phyloP scores from a whole-genome alignment of 2,329 filamentous ascomycete species.

The Colletotrichum simmondsii region DNA sequence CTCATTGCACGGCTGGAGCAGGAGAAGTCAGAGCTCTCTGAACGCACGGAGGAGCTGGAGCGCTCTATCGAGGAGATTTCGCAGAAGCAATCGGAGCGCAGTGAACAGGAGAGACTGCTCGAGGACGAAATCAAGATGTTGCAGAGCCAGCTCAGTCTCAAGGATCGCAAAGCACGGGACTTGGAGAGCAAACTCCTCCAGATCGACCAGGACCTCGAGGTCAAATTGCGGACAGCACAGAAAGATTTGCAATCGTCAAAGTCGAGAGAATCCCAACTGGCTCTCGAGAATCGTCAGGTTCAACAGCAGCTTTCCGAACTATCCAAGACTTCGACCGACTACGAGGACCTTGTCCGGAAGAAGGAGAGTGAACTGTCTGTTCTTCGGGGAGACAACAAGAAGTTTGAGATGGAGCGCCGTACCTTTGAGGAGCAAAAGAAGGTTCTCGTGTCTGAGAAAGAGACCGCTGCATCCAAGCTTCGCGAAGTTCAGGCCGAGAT shows the following conservation, averaged over 20 bases:
- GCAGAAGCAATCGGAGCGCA: slow-evolving; percentile 76
- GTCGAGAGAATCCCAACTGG: slow-evolving; percentile 79
- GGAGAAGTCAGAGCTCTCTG: slow-evolving; percentile 82
- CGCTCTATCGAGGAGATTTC: slow-evolving; percentile 77
- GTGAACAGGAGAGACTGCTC: slow-evolving; percentile 79
- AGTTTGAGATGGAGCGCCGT: slow-evolving; percentile 82
- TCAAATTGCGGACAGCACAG: slow-evolving; percentile 81
- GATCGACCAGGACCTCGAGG: slow-evolving; percentile 87
- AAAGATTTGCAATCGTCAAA: slow-evolving; percentile 84
- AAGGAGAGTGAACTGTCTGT: slow-evolving; percentile 95
- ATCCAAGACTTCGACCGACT: slow-evolving; percentile 91
- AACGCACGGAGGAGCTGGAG: slow-evolving; percentile 77
- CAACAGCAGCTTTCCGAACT: slow-evolving; percentile 88
- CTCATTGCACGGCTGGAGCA: slow-evolving; percentile 88
- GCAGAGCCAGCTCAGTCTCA: slow-evolving; percentile 87
- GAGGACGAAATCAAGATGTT: slow-evolving; percentile 90
- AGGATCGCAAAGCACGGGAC: slow-evolving; percentile 90
- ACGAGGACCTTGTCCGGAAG: slow-evolving; percentile 90
- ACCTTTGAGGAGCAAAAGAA: slow-evolving; percentile 83
- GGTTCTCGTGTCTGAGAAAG: slow-evolving; percentile 78
- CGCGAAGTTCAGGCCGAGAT: slow-evolving; percentile 89
- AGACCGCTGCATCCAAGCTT: slow-evolving; percentile 79
- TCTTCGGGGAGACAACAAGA: slow-evolving; percentile 85
- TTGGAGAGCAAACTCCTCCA: slow-evolving; percentile 86
- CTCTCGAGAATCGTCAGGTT: slow-evolving; percentile 83